Conservation (phyloP, 441 rosid species). For the Raphanus hybrid region DNA sequence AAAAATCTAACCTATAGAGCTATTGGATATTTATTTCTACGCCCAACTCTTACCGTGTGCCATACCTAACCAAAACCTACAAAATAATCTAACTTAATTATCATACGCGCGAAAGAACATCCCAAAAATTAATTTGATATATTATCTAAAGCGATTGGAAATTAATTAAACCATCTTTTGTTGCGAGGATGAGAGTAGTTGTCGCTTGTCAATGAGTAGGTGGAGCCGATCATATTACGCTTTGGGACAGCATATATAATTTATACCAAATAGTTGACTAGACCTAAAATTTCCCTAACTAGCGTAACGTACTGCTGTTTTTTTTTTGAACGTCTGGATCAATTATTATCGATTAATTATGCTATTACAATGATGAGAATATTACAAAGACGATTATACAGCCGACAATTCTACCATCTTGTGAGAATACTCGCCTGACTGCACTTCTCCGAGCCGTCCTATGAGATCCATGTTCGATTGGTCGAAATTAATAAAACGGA, state of each 20-base stretch:
- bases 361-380: too few species aligned
- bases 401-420: too few species aligned
- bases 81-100: not conserved
- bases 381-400: too few species aligned
- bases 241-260: not conserved
- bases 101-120: slow-evolving; percentile 3
- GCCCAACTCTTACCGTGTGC: slow-evolving; percentile 32
- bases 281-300: not conserved
- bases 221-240: slow-evolving; percentile 7
- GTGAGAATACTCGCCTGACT: too few species aligned
- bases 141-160: not conserved
- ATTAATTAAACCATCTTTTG: slow-evolving; percentile 2
- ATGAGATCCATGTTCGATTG: too few species aligned
- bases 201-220: slow-evolving; percentile 28
- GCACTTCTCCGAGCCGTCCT: too few species aligned
- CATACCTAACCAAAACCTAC: slow-evolving; percentile 15
- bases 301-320: not conserved
- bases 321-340: too few species aligned
- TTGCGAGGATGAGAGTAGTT: slow-evolving; percentile 22
- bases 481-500: not conserved
- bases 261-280: slow-evolving; percentile 16
- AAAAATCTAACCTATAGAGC: slow-evolving; percentile 6
- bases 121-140: not conserved
- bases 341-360: too few species aligned
- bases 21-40: not conserved